These are phyloP conservation scores for Populus davidiana DNA, from an alignment of 345 rosid genomes.

Conservation along the genomic window DNA sequence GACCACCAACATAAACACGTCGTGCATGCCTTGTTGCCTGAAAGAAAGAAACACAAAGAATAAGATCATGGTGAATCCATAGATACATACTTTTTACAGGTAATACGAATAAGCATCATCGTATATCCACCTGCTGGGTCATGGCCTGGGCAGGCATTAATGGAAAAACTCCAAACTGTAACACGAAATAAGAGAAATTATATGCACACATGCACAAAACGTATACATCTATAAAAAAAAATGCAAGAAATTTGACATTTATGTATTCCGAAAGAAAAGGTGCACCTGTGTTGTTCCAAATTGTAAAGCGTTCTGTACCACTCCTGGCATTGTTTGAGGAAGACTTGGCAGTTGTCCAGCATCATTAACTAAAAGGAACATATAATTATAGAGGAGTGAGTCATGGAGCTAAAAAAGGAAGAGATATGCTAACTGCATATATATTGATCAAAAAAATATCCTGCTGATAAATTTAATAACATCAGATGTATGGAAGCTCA, in stretches of 20 bases:
- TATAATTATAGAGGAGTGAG: not conserved
- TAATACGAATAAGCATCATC: not conserved
- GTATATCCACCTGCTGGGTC: constrained; percentile 44
- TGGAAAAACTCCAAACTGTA: constrained; percentile 34
- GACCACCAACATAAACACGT: constrained; percentile 24
- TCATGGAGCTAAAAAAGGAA: not conserved
- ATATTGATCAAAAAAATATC: not conserved
- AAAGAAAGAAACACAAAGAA: not conserved
- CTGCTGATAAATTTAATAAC: not conserved
- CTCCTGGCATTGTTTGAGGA: constrained; percentile 26
- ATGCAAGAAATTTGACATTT: not conserved
- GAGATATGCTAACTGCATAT: not conserved
- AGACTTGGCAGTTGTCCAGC: constrained; percentile 32
- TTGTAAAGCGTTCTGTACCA: constrained; percentile 32
- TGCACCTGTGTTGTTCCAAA: constrained; percentile 37
- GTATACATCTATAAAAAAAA: not conserved
- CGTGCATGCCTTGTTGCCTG: constrained; percentile 27
- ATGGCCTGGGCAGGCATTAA: constrained; percentile 47
- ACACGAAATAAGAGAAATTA: constrained; percentile 4
- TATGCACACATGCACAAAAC: not conserved
- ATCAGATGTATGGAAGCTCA: not conserved
- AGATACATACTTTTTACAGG: not conserved
- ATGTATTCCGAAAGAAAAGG: not conserved
- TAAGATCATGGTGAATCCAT: not conserved
- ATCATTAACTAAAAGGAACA: constrained; percentile 6